Evolutionary conservation across 805 yeast genomes (phyloP).

Genomic region (Metschnikowia santaceciliae): DNA sequence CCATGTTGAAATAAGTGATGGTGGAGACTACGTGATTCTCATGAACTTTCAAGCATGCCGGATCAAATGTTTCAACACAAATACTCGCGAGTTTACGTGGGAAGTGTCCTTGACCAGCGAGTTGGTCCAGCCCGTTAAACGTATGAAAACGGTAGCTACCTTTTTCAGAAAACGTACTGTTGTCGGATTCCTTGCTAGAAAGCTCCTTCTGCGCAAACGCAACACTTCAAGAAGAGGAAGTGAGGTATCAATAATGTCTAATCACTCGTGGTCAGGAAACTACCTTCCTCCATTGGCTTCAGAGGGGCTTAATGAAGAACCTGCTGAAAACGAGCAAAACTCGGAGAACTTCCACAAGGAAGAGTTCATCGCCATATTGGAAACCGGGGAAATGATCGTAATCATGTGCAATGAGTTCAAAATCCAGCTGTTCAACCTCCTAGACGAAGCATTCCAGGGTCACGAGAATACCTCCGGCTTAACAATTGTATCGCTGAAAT

Average conservation of each 20-base stretch:
- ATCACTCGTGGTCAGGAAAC: constrained; percentile 28
- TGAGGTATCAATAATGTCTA: constrained; percentile 23
- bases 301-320: background rate
- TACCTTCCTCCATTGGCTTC: constrained; percentile 26
- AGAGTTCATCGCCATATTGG: constrained; percentile 52
- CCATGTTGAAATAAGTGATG: constrained; percentile 51
- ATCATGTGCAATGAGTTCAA: constrained; percentile 50
- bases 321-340: background rate
- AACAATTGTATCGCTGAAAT: constrained; percentile 49
- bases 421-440: constrained; percentile 26
- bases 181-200: constrained; percentile 41
- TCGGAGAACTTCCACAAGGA: constrained; percentile 24
- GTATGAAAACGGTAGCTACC: constrained; percentile 45
- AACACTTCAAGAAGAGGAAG: constrained; percentile 31
- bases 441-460: constrained; percentile 19
- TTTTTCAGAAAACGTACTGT: constrained; percentile 57
- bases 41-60: constrained; percentile 47
- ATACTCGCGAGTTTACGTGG: constrained; percentile 56
- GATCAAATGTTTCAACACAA: constrained; percentile 60
- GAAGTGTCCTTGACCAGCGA: constrained; percentile 40
- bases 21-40: constrained; percentile 56
- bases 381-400: constrained; percentile 47
- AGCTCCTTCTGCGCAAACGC: constrained; percentile 23
- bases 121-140: constrained; percentile 18
- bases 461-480: constrained; percentile 6